These are phyloP conservation scores for Lactarius indigo DNA, from an alignment of 768 basidiomycete species.

Conservation along the genomic window DNA sequence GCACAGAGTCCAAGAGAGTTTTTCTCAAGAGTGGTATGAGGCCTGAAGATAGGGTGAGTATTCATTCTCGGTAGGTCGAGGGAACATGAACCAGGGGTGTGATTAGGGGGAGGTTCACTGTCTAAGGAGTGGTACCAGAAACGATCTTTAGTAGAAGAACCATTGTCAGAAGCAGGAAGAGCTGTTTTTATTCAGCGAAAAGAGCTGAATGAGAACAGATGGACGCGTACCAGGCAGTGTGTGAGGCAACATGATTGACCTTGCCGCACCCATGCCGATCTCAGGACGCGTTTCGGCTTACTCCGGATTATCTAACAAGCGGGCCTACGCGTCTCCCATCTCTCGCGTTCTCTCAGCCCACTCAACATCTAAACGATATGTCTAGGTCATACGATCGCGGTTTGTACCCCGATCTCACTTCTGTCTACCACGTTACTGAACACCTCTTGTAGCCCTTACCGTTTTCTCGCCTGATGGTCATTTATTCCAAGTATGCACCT, in stretches of 20 bases:
- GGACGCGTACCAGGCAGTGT: neutral
- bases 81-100: conserved; percentile 51
- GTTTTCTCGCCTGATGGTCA: conserved; percentile 99
- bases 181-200: neutral
- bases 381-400: conserved; percentile 98
- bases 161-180: neutral
- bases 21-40: conserved; percentile 61
- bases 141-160: conserved; percentile 35
- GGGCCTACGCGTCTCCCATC: conserved; percentile 22
- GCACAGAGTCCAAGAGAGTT: conserved; percentile 50
- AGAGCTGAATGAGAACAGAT: neutral
- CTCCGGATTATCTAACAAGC: conserved; percentile 24
- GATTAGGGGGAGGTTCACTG: conserved; percentile 49
- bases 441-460: conserved; percentile 69
- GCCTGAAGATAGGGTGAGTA: conserved; percentile 38
- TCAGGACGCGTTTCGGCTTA: conserved; percentile 9
- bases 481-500: conserved; percentile 76
- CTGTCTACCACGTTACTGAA: neutral
- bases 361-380: conserved; percentile 41
- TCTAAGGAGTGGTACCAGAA: conserved; percentile 62
- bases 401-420: conserved; percentile 34
- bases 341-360: neutral
- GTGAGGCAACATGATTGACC: neutral
- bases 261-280: too few relatives aligned
- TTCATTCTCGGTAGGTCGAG: neutral